Conservation (phyloP, 2,329 filamentous ascomycete species). For the Exserohilum rostratum region DNA sequence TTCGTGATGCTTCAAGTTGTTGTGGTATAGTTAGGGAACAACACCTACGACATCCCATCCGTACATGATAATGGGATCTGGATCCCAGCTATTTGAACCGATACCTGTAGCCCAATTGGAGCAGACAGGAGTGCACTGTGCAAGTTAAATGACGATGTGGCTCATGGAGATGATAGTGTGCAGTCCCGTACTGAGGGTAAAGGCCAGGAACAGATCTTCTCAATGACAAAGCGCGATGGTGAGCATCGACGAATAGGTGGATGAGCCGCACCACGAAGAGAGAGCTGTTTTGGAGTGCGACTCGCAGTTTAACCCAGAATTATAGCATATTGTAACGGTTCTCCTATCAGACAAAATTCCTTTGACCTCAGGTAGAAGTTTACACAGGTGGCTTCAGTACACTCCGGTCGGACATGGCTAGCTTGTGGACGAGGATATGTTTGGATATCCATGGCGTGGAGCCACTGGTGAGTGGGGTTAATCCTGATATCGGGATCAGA, state of each 20-base stretch:
- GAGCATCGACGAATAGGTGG: conserved; percentile 34
- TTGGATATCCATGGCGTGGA: conserved; percentile 25
- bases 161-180: too few species aligned
- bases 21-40: too few species aligned
- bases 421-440: conserved; percentile 22
- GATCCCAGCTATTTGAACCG: too few species aligned
- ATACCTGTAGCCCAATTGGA: too few species aligned
- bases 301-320: too few species aligned
- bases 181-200: too few species aligned
- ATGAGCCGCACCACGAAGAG: conserved; percentile 30
- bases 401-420: conserved; percentile 22
- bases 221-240: conserved; percentile 29
- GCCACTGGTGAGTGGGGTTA: conserved; percentile 22
- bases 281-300: conserved; percentile 34
- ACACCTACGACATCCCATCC: too few species aligned
- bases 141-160: too few species aligned
- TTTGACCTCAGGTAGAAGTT: neutral
- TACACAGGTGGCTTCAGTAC: conserved; percentile 12
- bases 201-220: conserved; percentile 26
- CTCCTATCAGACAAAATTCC: neutral
- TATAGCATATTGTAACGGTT: conserved; percentile 8
- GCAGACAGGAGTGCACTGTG: too few species aligned
- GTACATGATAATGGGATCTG: too few species aligned
- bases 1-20: too few species aligned
- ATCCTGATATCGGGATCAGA: neutral